Percentiles rank a stretch among this genome's conserved stretches.
Conservation (phyloP, 2,329 filamentous ascomycete genomes). For the Leptodontidium sp. region DNA sequence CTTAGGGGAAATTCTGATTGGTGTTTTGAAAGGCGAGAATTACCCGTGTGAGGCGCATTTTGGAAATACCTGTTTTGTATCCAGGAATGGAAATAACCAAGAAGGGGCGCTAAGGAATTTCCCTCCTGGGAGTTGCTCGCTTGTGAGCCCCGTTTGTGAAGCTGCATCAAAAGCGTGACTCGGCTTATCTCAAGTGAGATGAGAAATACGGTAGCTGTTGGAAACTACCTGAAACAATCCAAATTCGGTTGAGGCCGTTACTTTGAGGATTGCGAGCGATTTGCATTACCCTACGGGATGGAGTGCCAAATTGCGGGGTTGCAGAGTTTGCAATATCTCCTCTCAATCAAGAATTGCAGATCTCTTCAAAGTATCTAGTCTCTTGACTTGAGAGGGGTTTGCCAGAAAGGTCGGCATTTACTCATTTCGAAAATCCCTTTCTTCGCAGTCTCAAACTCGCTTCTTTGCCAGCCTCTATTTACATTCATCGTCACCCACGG, state of each 20-base stretch:
- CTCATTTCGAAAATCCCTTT: not conserved
- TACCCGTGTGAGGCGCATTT: not conserved
- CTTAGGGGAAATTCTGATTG: not conserved
- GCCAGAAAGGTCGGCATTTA: too few species aligned
- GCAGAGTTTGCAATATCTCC: not conserved
- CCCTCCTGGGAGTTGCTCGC: slow-evolving; percentile 4
- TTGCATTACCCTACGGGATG: not conserved
- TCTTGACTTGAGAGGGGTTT: too few species aligned
- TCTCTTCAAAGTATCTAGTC: too few species aligned
- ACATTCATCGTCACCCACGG: not conserved
- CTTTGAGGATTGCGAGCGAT: not conserved
- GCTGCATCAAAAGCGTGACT: not conserved
- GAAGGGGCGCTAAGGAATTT: slow-evolving; percentile 19
- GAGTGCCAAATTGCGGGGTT: not conserved
- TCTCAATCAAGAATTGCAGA: too few species aligned
- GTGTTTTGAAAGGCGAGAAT: not conserved
- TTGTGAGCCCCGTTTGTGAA: not conserved
- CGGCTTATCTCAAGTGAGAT: not conserved
- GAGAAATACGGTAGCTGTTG: not conserved
- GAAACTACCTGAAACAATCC: not conserved
- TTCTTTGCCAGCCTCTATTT: slow-evolving; percentile 7
- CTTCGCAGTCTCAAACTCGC: not conserved
- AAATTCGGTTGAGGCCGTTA: not conserved
- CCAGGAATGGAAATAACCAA: not conserved
- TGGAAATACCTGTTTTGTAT: not conserved